Conservation (phyloP, 495 filamentous ascomycete genomes). For the Podospora anserina region DNA sequence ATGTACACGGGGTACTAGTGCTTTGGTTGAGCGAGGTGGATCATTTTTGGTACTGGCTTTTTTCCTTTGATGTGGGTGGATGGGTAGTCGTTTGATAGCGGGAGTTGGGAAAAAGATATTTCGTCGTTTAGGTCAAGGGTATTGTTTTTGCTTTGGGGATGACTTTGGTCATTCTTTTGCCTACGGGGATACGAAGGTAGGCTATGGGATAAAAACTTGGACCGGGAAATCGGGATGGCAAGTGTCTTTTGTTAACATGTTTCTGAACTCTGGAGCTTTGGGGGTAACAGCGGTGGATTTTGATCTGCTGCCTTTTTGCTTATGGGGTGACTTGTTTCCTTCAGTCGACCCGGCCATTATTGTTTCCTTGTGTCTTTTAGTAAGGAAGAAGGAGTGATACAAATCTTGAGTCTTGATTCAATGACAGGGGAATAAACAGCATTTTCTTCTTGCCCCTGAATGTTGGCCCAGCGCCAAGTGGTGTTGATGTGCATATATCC, state of each 20-base stretch:
- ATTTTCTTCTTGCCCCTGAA: too few relatives aligned
- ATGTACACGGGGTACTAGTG: conserved; percentile 18
- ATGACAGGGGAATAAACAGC: too few relatives aligned
- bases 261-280: neutral
- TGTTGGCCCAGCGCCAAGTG: too few relatives aligned
- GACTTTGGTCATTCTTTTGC: neutral
- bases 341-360: neutral
- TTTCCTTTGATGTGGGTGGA: too few relatives aligned
- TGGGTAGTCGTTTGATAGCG: neutral
- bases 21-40: neutral
- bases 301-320: neutral
- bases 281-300: neutral
- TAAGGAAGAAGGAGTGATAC: too few relatives aligned
- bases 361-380: too few relatives aligned
- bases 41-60: neutral
- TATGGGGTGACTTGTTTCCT: neutral
- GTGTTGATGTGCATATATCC: too few relatives aligned
- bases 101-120: neutral
- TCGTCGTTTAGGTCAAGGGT: neutral
- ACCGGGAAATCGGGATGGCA: neutral
- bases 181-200: neutral
- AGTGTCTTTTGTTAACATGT: neutral
- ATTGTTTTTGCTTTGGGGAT: neutral
- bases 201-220: neutral
- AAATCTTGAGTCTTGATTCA: too few relatives aligned